Conservation (phyloP, 228 moss, liverwort and hornwort genomes). For the Sphagnum fallax region DNA sequence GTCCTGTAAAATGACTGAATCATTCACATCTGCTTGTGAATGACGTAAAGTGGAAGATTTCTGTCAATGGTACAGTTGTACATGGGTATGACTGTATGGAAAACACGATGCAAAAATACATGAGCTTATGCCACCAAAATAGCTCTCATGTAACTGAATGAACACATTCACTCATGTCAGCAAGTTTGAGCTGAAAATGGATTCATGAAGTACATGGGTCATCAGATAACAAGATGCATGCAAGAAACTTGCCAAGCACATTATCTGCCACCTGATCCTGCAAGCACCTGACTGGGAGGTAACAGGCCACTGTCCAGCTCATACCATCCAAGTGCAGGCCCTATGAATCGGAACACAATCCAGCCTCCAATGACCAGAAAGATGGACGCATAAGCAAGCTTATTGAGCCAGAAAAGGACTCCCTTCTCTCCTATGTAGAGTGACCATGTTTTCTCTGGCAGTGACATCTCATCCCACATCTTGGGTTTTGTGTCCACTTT, state of each 20-base stretch:
- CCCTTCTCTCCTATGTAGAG: slow-evolving; percentile 82
- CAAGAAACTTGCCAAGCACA: neutral
- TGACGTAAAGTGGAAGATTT: too few relatives aligned
- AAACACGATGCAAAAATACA: too few relatives aligned
- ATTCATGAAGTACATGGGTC: too few relatives aligned
- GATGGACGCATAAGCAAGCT: slow-evolving; percentile 81
- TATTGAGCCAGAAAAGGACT: slow-evolving; percentile 84
- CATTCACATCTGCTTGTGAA: too few relatives aligned
- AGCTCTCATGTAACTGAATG: too few relatives aligned
- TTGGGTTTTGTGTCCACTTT: slow-evolving; percentile 31
- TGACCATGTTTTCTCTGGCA: slow-evolving; percentile 67
- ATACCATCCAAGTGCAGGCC: slow-evolving; percentile 91
- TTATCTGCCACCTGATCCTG: slow-evolving; percentile 47
- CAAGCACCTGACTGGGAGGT: slow-evolving; percentile 58
- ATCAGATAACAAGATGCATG: too few relatives aligned
- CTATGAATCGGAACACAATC: slow-evolving; percentile 88
- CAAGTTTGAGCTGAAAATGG: too few relatives aligned
- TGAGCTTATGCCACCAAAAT: too few relatives aligned
- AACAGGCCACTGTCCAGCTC: slow-evolving; percentile 71
- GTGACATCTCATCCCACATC: slow-evolving; percentile 64
- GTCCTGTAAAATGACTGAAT: too few relatives aligned
- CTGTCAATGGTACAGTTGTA: too few relatives aligned
- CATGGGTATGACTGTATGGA: too few relatives aligned
- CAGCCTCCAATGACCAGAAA: slow-evolving; percentile 73
- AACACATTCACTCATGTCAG: too few relatives aligned